Base-by-base conservation (phyloP, 2,329 filamentous ascomycete genomes). In the Hypoxylon sp. region DNA sequence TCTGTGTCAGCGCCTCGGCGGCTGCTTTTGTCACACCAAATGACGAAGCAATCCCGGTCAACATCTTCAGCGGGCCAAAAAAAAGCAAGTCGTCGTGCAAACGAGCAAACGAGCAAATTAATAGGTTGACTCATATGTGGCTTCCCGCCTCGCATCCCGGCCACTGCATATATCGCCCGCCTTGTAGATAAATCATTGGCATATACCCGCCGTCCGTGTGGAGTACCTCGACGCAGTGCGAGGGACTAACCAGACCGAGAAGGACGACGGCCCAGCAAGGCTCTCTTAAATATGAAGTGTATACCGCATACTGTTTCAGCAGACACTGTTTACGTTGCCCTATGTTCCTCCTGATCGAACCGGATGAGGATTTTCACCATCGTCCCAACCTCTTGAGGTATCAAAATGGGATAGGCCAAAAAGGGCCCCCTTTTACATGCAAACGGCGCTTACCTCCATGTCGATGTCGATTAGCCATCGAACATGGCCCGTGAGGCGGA, bases 141-240 rank as follows among this genome's bases (percentile, higher is more conserved):
- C 58, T 62, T 62, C 41, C 62, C 62, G 62, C 34, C 44, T 30
- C 52, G 49, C 22, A 28, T 65, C 51, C 59, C 59, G 55, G 50
- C 30, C 37, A 10, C 53, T 53, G 55, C 46, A 65, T 65, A 56
- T 55, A 32, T 41, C 15, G 17, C 6, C 37, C 20, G 44, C 51
- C 30, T 43, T 24, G 28, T 22, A 19, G 19, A 11, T 37, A 22
- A 43, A n/a, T 26, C 47, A 15, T 32, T 10, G 30, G 30, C 11
- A 32, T 32, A 32, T 32, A 32, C 11, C 11, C 30, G 11, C 30
- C 30, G 7, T 32, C 2, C 30, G 2, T 32, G 30, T 13, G 30
- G 30, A 32, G 11, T 32, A 4, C 7, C 30, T 32, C 8, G 30
- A 32, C 30, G 30, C 30, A 32, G 15, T 41, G 11, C 17, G 37